A percentile compares a stretch with the other conserved stretches of the same genome.
Evolutionary conservation across 202 grass and related monocot genomes (phyloP).

Genomic region (Cymbopogon flexuosus): DNA sequence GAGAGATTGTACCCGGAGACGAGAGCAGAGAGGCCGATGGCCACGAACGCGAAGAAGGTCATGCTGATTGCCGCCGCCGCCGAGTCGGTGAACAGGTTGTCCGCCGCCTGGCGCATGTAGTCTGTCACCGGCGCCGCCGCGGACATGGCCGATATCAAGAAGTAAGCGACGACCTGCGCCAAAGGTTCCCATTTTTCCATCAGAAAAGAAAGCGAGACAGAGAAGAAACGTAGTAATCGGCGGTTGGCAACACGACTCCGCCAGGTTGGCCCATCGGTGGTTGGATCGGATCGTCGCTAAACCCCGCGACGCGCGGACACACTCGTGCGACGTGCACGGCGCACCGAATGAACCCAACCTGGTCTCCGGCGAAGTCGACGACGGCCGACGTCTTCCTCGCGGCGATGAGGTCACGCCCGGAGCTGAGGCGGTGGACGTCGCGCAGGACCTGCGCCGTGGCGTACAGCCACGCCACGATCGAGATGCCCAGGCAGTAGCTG

Average conservation of each 20-base stretch:
- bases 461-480: slow-evolving; percentile 57
- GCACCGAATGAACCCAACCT: slow-evolving; percentile 31
- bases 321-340: not conserved
- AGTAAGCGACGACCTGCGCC: slow-evolving; percentile 50
- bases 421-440: slow-evolving; percentile 41
- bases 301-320: too few relatives aligned
- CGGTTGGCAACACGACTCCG: not conserved
- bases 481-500: slow-evolving; percentile 63
- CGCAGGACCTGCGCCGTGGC: slow-evolving; percentile 46
- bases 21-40: slow-evolving; percentile 49
- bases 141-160: slow-evolving; percentile 54
- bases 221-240: not conserved
- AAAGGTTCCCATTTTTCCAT: not conserved
- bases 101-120: slow-evolving; percentile 48
- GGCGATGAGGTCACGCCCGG: slow-evolving; percentile 36
- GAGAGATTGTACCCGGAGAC: slow-evolving; percentile 69
- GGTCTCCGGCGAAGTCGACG: slow-evolving; percentile 69
- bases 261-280: not conserved
- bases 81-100: slow-evolving; percentile 60
- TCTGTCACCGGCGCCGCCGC: slow-evolving; percentile 66
- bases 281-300: not conserved
- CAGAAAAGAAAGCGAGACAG: slow-evolving; percentile 16
- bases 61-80: slow-evolving; percentile 58
- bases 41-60: slow-evolving; percentile 61
- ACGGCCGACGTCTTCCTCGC: slow-evolving; percentile 30